These are phyloP conservation scores for Ajuga chamaepitys DNA, from an alignment of 257 asterid genomes.

Conservation along the genomic window DNA sequence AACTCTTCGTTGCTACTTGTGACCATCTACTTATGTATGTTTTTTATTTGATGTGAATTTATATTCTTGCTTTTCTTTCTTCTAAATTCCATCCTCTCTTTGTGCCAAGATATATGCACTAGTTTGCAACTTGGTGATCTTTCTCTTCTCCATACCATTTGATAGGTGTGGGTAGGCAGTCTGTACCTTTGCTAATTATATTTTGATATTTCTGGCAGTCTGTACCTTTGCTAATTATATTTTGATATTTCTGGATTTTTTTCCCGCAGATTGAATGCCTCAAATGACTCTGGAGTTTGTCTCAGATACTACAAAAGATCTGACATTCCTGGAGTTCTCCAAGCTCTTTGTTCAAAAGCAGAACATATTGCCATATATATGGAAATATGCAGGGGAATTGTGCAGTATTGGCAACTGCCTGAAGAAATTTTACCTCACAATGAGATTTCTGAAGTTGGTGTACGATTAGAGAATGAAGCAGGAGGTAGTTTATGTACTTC, in stretches of 20 bases:
- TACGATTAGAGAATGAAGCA: constrained; percentile 19
- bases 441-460: constrained; percentile 29
- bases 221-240: constrained; percentile 7
- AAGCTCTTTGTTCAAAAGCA: constrained; percentile 34
- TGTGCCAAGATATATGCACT: constrained; percentile 1
- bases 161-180: not conserved
- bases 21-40: constrained; percentile 85
- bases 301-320: constrained; percentile 52
- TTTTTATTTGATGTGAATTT: constrained; percentile 17
- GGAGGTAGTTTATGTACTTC: constrained; percentile 22
- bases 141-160: constrained; percentile 3
- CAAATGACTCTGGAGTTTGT: constrained; percentile 34
- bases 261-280: constrained; percentile 51
- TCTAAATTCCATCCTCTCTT: constrained; percentile 1
- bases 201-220: constrained; percentile 13
- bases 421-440: constrained; percentile 24
- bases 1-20: constrained; percentile 59
- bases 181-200: constrained; percentile 9
- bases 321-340: constrained; percentile 51
- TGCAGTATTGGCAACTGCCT: constrained; percentile 63
- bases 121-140: not conserved
- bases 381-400: constrained; percentile 61
- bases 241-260: constrained; percentile 13
- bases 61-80: constrained; percentile 1
- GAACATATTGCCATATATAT: constrained; percentile 44